Conservation (phyloP, 805 yeast species). For the Kazachstania africana region DNA sequence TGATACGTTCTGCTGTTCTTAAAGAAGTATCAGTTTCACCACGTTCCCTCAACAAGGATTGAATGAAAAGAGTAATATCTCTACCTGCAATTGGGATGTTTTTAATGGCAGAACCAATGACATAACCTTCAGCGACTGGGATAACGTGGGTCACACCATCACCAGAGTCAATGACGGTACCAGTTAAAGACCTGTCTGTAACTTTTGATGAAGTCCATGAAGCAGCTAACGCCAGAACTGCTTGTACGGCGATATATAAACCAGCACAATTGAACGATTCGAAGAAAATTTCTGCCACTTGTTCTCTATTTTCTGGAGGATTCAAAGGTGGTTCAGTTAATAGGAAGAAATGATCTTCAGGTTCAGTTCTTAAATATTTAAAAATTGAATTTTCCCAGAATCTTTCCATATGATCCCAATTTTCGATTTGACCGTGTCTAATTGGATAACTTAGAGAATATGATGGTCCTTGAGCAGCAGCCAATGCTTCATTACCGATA, state of each 20-base stretch:
- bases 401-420: conserved; percentile 99
- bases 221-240: conserved; percentile 95
- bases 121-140: conserved; percentile 99
- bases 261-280: conserved; percentile 99
- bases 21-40: conserved; percentile 90
- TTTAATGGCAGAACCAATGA: conserved; percentile 93
- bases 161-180: conserved; percentile 97
- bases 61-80: conserved; percentile 90
- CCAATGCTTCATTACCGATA: conserved; percentile 91
- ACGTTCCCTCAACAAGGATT: conserved; percentile 86
- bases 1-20: conserved; percentile 92
- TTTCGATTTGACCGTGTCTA: conserved; percentile 95
- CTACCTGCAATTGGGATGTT: conserved; percentile 98
- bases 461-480: conserved; percentile 82
- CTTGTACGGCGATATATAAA: conserved; percentile 95
- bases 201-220: conserved; percentile 98
- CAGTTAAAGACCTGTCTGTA: conserved; percentile 88
- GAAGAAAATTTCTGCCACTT: conserved; percentile 97
- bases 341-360: conserved; percentile 94
- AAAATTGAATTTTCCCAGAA: conserved; percentile 97
- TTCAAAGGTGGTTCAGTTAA: conserved; percentile 96
- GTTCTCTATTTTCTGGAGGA: conserved; percentile 99
- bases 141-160: conserved; percentile 99
- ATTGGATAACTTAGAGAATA: conserved; percentile 87
- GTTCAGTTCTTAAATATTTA: conserved; percentile 93